Evolutionary conservation across 2,329 filamentous ascomycete species (phyloP).

Genomic region (Cladosporium sp.): DNA sequence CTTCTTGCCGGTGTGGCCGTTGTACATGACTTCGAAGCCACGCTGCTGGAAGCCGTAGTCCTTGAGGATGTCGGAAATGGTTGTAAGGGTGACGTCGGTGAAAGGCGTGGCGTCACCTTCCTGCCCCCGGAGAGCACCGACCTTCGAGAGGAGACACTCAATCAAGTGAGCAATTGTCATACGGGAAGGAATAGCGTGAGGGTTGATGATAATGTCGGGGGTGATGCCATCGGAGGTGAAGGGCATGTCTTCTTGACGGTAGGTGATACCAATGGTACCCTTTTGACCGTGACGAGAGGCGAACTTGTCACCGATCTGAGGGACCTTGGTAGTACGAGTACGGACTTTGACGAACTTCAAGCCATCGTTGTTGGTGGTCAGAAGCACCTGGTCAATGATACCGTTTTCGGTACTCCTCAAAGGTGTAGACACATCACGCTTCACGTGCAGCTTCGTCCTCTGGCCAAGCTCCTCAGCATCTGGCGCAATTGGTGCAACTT

Average conservation of each 20-base stretch:
- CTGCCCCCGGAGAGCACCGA: slow-evolving; percentile 86
- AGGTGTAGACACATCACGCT: slow-evolving; percentile 93
- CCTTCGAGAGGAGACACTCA: slow-evolving; percentile 96
- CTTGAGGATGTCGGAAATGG: slow-evolving; percentile 80
- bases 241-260: slow-evolving; percentile 97
- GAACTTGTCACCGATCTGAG: slow-evolving; percentile 99
- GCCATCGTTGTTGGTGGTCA: slow-evolving; percentile 93
- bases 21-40: slow-evolving; percentile 98
- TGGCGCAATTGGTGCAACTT: slow-evolving; percentile 90
- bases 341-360: slow-evolving; percentile 96
- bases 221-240: slow-evolving; percentile 89
- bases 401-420: slow-evolving; percentile 94
- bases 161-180: slow-evolving; percentile 99
- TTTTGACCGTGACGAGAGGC: slow-evolving; percentile 99
- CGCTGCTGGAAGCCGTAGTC: slow-evolving; percentile 94
- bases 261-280: slow-evolving; percentile 98
- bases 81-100: slow-evolving; percentile 95
- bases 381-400: slow-evolving; percentile 88
- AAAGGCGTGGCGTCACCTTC: slow-evolving; percentile 98
- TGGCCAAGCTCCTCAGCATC: slow-evolving; percentile 94
- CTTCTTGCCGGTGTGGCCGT: slow-evolving; percentile 94
- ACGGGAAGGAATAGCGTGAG: slow-evolving; percentile 98
- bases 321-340: slow-evolving; percentile 94
- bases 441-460: slow-evolving; percentile 83
- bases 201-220: slow-evolving; percentile 97